A percentile compares a stretch with the other conserved stretches of the same genome.
phyloP scores from a whole-genome alignment of 106 monocot genomes.

The Acorus gramineus region DNA sequence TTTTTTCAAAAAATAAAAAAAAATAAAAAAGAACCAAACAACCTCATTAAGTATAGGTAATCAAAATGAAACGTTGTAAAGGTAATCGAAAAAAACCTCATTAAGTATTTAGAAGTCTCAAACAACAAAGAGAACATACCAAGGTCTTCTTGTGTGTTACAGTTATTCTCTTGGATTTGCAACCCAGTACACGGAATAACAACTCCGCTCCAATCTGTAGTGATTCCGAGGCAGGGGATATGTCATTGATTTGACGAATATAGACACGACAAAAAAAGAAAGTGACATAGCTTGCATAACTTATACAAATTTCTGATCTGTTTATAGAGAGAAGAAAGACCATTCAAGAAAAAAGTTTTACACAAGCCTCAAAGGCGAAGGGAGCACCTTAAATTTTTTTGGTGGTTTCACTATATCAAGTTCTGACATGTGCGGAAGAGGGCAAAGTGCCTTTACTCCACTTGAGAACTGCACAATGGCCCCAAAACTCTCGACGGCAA shows the following conservation, averaged over 20 bases:
- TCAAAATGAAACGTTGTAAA: too few species aligned
- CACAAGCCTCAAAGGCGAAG: not conserved
- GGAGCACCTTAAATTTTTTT: slow-evolving; percentile 81
- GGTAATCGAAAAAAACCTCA: not conserved
- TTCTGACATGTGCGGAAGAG: slow-evolving; percentile 92
- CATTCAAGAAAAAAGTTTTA: not conserved
- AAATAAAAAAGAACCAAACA: too few species aligned
- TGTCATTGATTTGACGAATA: too few species aligned
- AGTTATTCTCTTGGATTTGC: slow-evolving; percentile 95
- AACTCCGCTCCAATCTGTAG: slow-evolving; percentile 80
- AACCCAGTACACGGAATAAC: slow-evolving; percentile 84
- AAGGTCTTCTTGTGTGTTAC: slow-evolving; percentile 87
- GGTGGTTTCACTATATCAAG: slow-evolving; percentile 70
- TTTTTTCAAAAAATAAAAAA: too few species aligned
- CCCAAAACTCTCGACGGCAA: slow-evolving; percentile 66
- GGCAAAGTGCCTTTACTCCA: slow-evolving; percentile 97
- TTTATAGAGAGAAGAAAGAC: not conserved
- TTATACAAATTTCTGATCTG: too few species aligned
- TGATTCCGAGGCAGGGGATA: too few species aligned
- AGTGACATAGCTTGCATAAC: too few species aligned
- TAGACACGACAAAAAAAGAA: not conserved
- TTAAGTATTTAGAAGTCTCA: not conserved
- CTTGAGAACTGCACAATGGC: slow-evolving; percentile 78
- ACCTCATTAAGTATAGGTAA: too few species aligned
- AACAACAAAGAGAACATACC: slow-evolving; percentile 21